Evolutionary conservation across 2,329 filamentous ascomycete genomes (phyloP).

Genomic region (Talaromyces marneffei): DNA sequence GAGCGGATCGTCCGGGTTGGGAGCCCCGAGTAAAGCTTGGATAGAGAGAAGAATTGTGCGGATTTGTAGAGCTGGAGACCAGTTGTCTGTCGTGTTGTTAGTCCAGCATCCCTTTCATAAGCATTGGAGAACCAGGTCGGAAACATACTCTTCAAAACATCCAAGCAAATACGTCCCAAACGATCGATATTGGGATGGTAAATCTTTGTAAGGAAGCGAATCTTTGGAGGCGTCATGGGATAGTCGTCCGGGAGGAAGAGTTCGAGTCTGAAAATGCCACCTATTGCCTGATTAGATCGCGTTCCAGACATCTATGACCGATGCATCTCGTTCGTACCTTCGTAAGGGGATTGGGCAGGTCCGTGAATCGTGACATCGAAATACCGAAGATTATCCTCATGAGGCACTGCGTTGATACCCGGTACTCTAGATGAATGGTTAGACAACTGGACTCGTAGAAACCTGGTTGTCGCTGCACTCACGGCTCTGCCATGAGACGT

Average conservation of each 20-base stretch:
- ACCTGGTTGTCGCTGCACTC: slow-evolving; percentile 37
- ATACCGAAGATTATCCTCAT: slow-evolving; percentile 95
- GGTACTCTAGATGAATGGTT: slow-evolving; percentile 61
- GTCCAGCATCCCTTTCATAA: slow-evolving; percentile 15
- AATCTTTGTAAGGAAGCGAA: slow-evolving; percentile 97
- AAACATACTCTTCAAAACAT: slow-evolving; percentile 84
- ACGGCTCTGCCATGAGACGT: slow-evolving; percentile 94
- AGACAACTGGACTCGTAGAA: slow-evolving; percentile 3
- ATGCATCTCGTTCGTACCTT: slow-evolving; percentile 57
- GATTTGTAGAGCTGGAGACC: slow-evolving; percentile 96
- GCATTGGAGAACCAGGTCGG: neutral
- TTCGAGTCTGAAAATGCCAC: slow-evolving; percentile 91
- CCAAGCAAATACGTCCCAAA: slow-evolving; percentile 91
- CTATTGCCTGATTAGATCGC: slow-evolving; percentile 31
- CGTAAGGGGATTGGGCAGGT: slow-evolving; percentile 85
- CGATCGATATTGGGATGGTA: slow-evolving; percentile 99
- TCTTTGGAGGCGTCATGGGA: slow-evolving; percentile 97
- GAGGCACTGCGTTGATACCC: slow-evolving; percentile 90
- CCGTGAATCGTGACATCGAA: slow-evolving; percentile 97
- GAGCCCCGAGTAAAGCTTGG: slow-evolving; percentile 89
- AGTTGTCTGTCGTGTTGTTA: slow-evolving; percentile 65
- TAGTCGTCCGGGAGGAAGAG: slow-evolving; percentile 98
- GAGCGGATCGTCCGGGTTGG: slow-evolving; percentile 96
- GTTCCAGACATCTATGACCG: neutral
- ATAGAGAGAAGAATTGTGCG: slow-evolving; percentile 98